Percentiles rank a stretch among this genome's conserved stretches.
Evolutionary conservation across 208 protist genomes (phyloP).

Genomic region (Naegleria fowleri): DNA sequence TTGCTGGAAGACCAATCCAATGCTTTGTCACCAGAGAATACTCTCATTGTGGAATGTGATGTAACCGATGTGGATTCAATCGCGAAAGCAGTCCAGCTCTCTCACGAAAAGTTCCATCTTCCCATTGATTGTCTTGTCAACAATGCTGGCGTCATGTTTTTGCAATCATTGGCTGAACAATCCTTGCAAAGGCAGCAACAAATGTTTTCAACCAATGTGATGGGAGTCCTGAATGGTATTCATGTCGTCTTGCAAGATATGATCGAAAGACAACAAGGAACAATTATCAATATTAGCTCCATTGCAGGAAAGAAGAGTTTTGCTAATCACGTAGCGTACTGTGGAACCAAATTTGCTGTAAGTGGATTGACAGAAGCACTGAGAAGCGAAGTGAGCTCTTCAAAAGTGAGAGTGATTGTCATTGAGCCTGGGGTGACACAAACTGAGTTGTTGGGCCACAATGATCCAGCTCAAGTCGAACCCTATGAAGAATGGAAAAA

Average conservation of each 20-base stretch:
- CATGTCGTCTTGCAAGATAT: conserved; percentile 37
- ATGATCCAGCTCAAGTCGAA: neutral
- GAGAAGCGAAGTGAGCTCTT: conserved; percentile 27
- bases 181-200: conserved; percentile 24
- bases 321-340: conserved; percentile 41
- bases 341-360: conserved; percentile 45
- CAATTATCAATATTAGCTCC: conserved; percentile 42
- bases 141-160: conserved; percentile 42
- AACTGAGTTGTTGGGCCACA: conserved; percentile 39
- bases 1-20: neutral
- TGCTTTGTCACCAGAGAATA: neutral
- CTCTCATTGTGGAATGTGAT: conserved; percentile 23
- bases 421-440: conserved; percentile 36
- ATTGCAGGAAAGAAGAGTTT: conserved; percentile 44
- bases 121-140: conserved; percentile 38
- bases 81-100: conserved; percentile 12
- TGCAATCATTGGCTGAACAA: conserved; percentile 32
- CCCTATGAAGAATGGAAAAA: conserved; percentile 38
- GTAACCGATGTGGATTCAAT: conserved; percentile 33
- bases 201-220: conserved; percentile 45
- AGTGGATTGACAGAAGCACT: conserved; percentile 36
- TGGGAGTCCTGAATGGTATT: conserved; percentile 43
- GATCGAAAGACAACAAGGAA: conserved; percentile 33
- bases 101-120: neutral
- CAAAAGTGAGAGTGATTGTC: conserved; percentile 33